A percentile compares a stretch with the other conserved stretches of the same genome.
Conservation (phyloP, 139 green algal species). For the Marvania coccoides region DNA sequence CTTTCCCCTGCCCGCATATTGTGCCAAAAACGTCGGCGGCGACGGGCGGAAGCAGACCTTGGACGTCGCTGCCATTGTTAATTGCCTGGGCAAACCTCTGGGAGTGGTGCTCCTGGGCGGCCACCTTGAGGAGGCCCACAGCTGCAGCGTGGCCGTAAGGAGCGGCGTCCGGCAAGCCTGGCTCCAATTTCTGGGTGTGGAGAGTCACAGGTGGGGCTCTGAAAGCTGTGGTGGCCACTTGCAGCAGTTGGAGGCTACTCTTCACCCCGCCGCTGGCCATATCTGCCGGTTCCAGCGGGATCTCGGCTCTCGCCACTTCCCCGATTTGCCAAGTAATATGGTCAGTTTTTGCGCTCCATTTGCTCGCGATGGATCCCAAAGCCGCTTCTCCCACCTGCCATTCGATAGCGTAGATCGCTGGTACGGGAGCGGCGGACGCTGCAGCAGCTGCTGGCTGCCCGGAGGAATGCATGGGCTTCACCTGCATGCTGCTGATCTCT, state of each 20-base stretch:
- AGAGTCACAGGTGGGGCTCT: not conserved
- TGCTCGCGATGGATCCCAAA: not conserved
- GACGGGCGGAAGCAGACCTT: not conserved
- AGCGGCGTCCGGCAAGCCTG: not conserved
- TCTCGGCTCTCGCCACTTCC: not conserved
- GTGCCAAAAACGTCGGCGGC: not conserved
- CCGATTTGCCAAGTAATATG: not conserved
- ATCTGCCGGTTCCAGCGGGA: not conserved
- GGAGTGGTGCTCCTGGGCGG: not conserved
- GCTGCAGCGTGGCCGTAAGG: not conserved
- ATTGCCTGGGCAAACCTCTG: not conserved
- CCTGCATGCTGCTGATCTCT: not conserved
- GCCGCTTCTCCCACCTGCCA: not conserved
- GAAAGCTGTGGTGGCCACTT: not conserved
- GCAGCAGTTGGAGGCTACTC: not conserved
- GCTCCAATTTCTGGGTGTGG: not conserved
- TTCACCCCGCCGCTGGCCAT: not conserved
- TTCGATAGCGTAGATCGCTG: not conserved
- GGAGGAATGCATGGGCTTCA: not conserved
- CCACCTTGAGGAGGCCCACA: conserved; percentile 6
- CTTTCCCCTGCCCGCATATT: not conserved
- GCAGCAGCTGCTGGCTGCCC: not conserved
- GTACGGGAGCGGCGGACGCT: not conserved
- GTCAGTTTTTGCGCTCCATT: not conserved
- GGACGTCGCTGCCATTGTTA: not conserved